Conservation (phyloP, 176 grass and related monocot genomes). For the Avena insularis region DNA sequence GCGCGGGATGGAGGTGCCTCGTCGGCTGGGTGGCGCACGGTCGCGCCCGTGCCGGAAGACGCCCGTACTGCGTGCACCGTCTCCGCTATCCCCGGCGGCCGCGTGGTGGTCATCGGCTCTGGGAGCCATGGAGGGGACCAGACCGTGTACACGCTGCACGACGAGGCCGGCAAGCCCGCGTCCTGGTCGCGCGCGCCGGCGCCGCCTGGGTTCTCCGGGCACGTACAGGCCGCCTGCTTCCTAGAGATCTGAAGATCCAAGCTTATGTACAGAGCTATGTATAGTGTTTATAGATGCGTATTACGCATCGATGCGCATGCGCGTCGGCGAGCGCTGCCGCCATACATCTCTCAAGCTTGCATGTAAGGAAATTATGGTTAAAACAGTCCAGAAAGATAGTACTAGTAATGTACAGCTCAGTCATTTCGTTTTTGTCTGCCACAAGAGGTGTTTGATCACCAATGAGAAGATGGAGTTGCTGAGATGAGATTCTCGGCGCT, state of each 20-base stretch:
- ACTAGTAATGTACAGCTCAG: background rate
- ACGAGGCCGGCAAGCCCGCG: constrained; percentile 46
- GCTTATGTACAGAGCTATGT: background rate
- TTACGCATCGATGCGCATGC: background rate
- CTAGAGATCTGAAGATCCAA: constrained; percentile 51
- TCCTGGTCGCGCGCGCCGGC: constrained; percentile 49
- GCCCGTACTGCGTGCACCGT: constrained; percentile 49
- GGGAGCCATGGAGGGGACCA: constrained; percentile 64
- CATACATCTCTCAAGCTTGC: background rate
- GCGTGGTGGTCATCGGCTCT: constrained; percentile 65
- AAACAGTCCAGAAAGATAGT: background rate
- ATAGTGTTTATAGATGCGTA: background rate
- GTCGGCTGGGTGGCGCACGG: constrained; percentile 43
- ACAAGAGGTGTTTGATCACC: background rate
- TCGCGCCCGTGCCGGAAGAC: constrained; percentile 70
- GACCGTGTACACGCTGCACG: constrained; percentile 52
- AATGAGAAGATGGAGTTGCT: no score
- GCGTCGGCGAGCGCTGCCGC: background rate
- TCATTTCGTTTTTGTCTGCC: background rate
- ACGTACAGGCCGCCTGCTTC: constrained; percentile 71
- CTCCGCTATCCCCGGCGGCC: constrained; percentile 31
- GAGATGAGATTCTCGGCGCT: no score
- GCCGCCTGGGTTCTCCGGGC: constrained; percentile 66
- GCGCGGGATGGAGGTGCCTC: constrained; percentile 43
- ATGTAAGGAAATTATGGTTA: background rate